Evolutionary conservation across 345 rosid genomes (phyloP), one percentile per base, ranked within the genome.

Genomic region (Murraya koenigii): DNA sequence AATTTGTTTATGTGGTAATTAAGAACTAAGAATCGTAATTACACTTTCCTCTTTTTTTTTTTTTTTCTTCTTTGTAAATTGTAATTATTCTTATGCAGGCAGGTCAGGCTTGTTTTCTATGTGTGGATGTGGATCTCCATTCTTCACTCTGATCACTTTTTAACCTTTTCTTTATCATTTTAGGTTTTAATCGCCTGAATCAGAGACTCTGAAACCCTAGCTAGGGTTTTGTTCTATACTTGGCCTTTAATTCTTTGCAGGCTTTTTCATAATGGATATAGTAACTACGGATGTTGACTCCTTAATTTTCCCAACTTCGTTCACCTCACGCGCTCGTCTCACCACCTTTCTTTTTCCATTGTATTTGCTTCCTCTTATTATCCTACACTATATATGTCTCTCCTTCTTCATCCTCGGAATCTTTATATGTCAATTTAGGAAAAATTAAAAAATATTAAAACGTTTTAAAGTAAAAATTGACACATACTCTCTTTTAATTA

Each of bases 271-370:
- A 47, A 78, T 70, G 73, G 69, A 13, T 70, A 52, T 20, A 59
- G 77, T 74, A 64, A 69, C 80, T 74, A 71, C 82, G 69, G 85
- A 77, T 77, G 82, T 85, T 78, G 88, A 85, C 83, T 49, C 61
- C 36, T 61, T 11, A 44, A 11, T 44, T 75, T 75, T 9, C 69
- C 58, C 47, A 78, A 61, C 70, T 55, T 81, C 52, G 77, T 76
- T 67, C 74, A 23, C 23, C 74, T 58, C 77, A 75, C 76, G 38
- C 72, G 69, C 77, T 60, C 26, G 75, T 80, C 67, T 3, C 17
- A 44, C 49, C 49, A 44, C 71, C 77, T 73, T 78, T 66, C 80
- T 36, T 60, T 55, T 19, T 22, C 4, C 19, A 17, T 23, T 23
- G 10, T 22, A 52, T 52, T 52, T 52, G 17, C 56, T 52, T 17